Evolutionary conservation across 768 basidiomycete genomes (phyloP).

Genomic region (Tricholoma matsutake): DNA sequence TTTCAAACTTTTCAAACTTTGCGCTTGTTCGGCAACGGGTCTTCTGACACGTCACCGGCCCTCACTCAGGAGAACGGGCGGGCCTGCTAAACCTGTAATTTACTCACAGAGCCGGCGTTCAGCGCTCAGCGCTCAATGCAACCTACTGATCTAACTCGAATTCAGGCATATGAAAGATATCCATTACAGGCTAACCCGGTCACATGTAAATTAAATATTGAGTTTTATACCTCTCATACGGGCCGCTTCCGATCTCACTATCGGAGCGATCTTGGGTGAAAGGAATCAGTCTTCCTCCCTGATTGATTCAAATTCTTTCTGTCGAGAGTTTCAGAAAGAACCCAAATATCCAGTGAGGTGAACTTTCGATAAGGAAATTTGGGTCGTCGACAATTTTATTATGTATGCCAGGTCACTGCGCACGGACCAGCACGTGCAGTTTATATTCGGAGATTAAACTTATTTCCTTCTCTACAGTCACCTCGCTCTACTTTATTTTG

Average conservation of each 20-base stretch:
- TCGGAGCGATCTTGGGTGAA: constrained; percentile 70
- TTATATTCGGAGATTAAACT: constrained; percentile 22
- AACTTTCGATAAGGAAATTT: constrained; percentile 53
- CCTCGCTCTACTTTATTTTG: constrained; percentile 11
- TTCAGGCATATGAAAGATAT: neutral
- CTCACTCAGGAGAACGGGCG: no score
- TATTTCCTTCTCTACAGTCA: constrained; percentile 16
- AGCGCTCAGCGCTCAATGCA: neutral
- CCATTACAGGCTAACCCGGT: no score
- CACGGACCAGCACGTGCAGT: constrained; percentile 46
- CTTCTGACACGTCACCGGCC: no score
- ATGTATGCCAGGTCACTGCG: constrained; percentile 22
- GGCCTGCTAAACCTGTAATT: neutral
- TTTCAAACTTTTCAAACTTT: no score
- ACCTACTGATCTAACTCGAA: neutral
- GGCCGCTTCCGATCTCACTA: constrained; percentile 53
- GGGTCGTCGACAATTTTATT: neutral
- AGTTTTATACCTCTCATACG: constrained; percentile 54
- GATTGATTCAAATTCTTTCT: constrained; percentile 52
- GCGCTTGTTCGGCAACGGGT: no score
- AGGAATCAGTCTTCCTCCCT: constrained; percentile 53
- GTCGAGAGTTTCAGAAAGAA: constrained; percentile 33
- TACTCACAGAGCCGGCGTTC: neutral
- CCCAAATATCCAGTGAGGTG: constrained; percentile 78
- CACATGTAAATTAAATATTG: neutral